Conservation (phyloP, 129 eudicot genomes). For the Cynara cardunculus region DNA sequence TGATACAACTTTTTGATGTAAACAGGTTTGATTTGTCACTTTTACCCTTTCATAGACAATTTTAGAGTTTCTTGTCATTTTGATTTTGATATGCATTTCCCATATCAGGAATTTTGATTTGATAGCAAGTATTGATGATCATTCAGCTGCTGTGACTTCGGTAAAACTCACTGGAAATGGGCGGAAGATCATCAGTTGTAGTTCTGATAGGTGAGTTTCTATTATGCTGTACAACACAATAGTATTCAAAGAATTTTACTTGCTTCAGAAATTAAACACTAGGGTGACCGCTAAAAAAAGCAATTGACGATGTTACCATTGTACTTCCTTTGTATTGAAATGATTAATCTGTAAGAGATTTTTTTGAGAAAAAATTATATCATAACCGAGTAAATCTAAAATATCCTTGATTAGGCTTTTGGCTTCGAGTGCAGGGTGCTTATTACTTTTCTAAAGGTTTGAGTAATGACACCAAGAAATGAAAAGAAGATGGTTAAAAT, state of each 20-base stretch:
- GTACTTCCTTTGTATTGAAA: not conserved
- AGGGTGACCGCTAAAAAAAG: not conserved
- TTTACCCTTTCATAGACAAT: conserved; percentile 20
- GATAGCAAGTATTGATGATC: conserved; percentile 53
- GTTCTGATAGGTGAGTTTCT: conserved; percentile 51
- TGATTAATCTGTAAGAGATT: not conserved
- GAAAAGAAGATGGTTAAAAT: not conserved
- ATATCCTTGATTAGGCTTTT: not conserved
- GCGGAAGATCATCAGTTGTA: conserved; percentile 45
- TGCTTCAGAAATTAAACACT: not conserved
- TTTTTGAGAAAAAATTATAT: not conserved
- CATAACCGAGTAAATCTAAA: not conserved
- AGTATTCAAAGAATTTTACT: not conserved
- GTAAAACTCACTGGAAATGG: conserved; percentile 50
- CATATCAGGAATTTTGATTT: conserved; percentile 55
- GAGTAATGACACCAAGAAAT: not conserved
- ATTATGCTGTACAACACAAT: not conserved
- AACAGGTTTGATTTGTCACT: conserved; percentile 40
- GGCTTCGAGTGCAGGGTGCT: not conserved
- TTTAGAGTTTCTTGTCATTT: conserved; percentile 1
- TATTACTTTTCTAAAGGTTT: not conserved
- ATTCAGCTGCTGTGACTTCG: conserved; percentile 51
- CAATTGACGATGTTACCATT: not conserved
- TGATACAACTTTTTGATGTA: conserved; percentile 63
- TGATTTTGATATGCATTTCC: conserved; percentile 9